Base-by-base conservation (phyloP, 768 basidiomycete species). In the Exidia glandulosa region DNA sequence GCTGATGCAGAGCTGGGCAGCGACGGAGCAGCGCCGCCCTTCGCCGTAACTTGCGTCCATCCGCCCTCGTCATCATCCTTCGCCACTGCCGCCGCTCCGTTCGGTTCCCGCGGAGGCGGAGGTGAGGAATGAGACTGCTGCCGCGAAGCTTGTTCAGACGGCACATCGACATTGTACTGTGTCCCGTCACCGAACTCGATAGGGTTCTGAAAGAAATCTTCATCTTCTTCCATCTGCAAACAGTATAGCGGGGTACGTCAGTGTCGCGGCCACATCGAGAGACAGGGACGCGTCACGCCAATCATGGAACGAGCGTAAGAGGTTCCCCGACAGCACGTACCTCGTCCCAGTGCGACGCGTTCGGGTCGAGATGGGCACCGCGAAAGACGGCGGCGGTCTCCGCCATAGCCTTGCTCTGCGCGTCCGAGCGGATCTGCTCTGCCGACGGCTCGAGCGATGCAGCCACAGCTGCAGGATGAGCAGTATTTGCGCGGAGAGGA, bases 331-430 rank as follows among this genome's bases (percentile, higher is more conserved):
- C 41, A 12, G 5, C 41, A 65, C 88, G 62, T 63, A 97, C 94
- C 81, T 96, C 94, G 66, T 97, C 96, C 96, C 96, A 99, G 69
- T 97, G 94, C 68, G 93, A 89, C 2, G 89, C 85, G 66, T 94
- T 94, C 56, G 94, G 90, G 72, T 96, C 87, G 54, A 97, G 75
- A 71, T 98, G 94, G 1, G 92, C 86, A 0, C 94, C 94, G 37
- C 94, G 82, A 73, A 99, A 99, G 0, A 94, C 88, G 70, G 96
- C 95, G 6, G 94, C 86, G 66, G 91, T 89, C 68, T 93, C 87
- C 58, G 84, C 73, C 45, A 86, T 73, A 19, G 84, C 81, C 67
- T 84, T 84, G 69, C 86, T 85, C 65, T 80, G 80, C 7, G 78
- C 70, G 9, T 72, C 71, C 25, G 54, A 31, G 54, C 29, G 56